These are phyloP conservation scores for Arthrobotrys iridis DNA, from an alignment of 2,329 filamentous ascomycete species.

Conservation along the genomic window DNA sequence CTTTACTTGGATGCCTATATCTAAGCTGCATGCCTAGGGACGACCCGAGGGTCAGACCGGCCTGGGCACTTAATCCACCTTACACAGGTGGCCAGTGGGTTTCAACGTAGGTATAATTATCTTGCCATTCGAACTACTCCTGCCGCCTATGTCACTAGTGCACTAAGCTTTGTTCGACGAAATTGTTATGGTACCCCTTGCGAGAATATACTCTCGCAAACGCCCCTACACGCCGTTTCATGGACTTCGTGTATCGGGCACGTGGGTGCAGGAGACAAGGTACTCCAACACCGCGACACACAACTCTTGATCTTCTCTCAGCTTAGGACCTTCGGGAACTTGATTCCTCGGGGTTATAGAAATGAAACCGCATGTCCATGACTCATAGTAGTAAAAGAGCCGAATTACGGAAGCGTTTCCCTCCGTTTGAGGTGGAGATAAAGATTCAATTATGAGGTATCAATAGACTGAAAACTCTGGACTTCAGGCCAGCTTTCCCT, in stretches of 20 bases:
- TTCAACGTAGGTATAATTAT: too few species aligned
- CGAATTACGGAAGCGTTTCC: too few species aligned
- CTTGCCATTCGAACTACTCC: neutral
- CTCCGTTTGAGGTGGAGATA: neutral
- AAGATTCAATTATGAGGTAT: too few species aligned
- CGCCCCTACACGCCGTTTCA: neutral
- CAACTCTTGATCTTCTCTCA: neutral
- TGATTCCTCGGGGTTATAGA: neutral
- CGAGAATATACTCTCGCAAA: neutral
- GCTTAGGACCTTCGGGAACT: neutral
- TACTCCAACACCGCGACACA: slow-evolving; percentile 18
- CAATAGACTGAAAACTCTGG: neutral
- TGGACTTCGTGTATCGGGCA: neutral
- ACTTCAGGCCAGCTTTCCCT: too few species aligned
- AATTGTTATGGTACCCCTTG: neutral
- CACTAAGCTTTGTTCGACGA: neutral
- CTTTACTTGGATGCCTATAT: slow-evolving; percentile 23
- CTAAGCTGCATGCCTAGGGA: slow-evolving; percentile 6
- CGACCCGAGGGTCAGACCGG: neutral
- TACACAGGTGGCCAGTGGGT: too few species aligned
- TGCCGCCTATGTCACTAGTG: neutral
- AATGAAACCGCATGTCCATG: neutral
- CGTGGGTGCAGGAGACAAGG: slow-evolving; percentile 4
- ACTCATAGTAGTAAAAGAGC: neutral
- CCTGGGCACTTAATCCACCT: neutral